Percentiles rank a stretch among this genome's conserved stretches.
Conservation (phyloP, 495 filamentous ascomycete genomes). For the Penicillium chermesinum region DNA sequence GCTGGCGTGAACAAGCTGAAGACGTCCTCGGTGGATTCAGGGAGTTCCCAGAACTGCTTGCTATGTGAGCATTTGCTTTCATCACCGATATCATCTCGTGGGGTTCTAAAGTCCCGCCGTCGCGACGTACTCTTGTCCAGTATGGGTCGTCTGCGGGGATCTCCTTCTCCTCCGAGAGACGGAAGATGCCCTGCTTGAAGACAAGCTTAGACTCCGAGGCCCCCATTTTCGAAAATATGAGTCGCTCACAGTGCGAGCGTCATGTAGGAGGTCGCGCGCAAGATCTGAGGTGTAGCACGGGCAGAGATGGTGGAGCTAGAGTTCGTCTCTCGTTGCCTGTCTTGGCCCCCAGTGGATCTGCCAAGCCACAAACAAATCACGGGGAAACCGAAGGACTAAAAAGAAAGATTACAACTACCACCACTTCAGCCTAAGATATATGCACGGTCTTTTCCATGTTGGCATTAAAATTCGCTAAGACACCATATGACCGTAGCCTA, state of each 20-base stretch:
- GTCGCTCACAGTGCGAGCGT: constrained; percentile 21
- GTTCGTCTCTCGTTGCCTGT: background rate
- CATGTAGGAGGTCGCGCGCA: constrained; percentile 23
- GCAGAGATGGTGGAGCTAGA: background rate
- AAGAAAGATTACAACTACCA: background rate
- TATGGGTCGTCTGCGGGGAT: constrained; percentile 88
- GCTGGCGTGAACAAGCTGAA: constrained; percentile 93
- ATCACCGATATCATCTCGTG: background rate
- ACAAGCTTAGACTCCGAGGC: constrained; percentile 98
- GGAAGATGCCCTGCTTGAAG: constrained; percentile 99
- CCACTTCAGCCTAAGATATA: too few relatives aligned
- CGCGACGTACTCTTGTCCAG: constrained; percentile 71
- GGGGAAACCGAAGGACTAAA: background rate
- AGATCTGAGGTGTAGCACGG: background rate
- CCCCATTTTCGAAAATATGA: constrained; percentile 61
- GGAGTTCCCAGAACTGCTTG: constrained; percentile 90
- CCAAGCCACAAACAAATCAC: constrained; percentile 9
- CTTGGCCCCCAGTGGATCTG: background rate
- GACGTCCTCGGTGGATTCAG: constrained; percentile 91
- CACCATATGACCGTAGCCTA: constrained; percentile 6
- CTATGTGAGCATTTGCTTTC: constrained; percentile 1
- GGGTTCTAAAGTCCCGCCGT: background rate
- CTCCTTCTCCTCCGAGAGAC: constrained; percentile 81
- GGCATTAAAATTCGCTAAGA: too few relatives aligned
- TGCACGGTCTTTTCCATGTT: too few relatives aligned